A percentile compares a stretch with the other conserved stretches of the same genome.
These are phyloP conservation scores for Cercospora sp. DNA, from an alignment of 2,329 filamentous ascomycete genomes.

Conservation along the genomic window DNA sequence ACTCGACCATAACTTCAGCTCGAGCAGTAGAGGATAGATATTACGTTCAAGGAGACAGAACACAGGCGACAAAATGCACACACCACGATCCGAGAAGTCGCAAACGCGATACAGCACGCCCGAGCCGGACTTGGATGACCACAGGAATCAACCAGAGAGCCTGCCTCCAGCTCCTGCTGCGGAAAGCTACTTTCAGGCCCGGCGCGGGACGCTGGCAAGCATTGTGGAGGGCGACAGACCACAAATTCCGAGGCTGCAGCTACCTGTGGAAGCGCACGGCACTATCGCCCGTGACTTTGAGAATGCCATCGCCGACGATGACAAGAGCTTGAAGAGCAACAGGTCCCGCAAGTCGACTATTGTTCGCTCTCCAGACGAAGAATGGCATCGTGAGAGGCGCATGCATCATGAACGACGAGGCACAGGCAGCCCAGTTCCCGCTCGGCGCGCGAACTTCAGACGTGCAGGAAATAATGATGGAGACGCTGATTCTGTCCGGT, in stretches of 20 bases:
- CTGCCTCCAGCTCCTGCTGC: slow-evolving; percentile 61
- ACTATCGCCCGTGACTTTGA: slow-evolving; percentile 76
- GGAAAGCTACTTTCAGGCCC: slow-evolving; percentile 34
- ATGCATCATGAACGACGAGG: slow-evolving; percentile 21
- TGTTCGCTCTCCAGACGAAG: slow-evolving; percentile 38
- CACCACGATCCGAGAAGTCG: slow-evolving; percentile 65
- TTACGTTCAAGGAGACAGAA: neutral
- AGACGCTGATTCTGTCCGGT: slow-evolving; percentile 25
- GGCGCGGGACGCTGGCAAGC: slow-evolving; percentile 74
- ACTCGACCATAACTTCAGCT: neutral
- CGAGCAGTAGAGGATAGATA: neutral
- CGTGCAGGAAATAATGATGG: slow-evolving; percentile 36
- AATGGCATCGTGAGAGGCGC: slow-evolving; percentile 36
- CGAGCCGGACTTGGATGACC: slow-evolving; percentile 81
- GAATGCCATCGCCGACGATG: slow-evolving; percentile 83
- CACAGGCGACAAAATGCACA: slow-evolving; percentile 46
- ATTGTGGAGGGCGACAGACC: slow-evolving; percentile 51
- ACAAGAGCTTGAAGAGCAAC: slow-evolving; percentile 51
- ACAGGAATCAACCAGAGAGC: slow-evolving; percentile 67
- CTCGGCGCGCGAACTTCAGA: slow-evolving; percentile 47
- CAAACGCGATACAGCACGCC: slow-evolving; percentile 70
- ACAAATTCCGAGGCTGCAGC: slow-evolving; percentile 48
- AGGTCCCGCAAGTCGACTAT: slow-evolving; percentile 54
- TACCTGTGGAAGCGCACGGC: slow-evolving; percentile 40
- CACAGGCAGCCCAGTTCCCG: slow-evolving; percentile 40